Base-by-base conservation (phyloP, 371 early-diverging fungal species). In the Hamiltosporidium tvaerminnensis region DNA sequence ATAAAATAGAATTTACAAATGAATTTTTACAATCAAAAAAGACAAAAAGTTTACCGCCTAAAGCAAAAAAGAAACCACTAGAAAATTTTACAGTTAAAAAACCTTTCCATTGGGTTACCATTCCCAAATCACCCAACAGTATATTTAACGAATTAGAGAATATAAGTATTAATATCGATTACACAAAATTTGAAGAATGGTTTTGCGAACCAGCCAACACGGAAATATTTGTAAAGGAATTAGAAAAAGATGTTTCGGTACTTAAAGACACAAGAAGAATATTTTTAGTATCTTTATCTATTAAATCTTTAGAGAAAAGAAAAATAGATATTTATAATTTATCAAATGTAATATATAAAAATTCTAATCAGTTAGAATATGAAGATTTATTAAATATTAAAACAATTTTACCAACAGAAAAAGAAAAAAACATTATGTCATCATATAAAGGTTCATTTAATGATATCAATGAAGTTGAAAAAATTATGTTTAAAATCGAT, bases 271-370 rank as follows among this genome's bases (percentile, higher is more conserved):
- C 38, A 7, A 56, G 53, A 14, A 63, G 65, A 49, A 23, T 71
- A 35, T 71, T 71, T 65, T 34, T 71, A 12, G 64, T 58, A 16
- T 67, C 66, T 37, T 33, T 71, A 5, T 38, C 63, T 12, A 12
- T 71, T 30, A 66, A 56, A 44, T 53, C 67, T 41, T 50, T 71
- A 41, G 69, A 67, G 30, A 52, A 56, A 30, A 66, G 59, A 41
- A 37, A 55, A 44, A 55, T 71, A 23, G 57, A 50, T 10, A 48
- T 58, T n/a, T 35, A 71, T 10, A 60, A 66, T 44, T 41, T 64
- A 35, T 53, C 48, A 37, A 16, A 36, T 2, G 47, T 69, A 3
- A 34, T 69, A n/a, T n/a, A n/a, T n/a, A n/a, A n/a, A n/a, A n/a
- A n/a, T n/a, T n/a, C n/a, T n/a, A n/a, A n/a, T 49, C 48, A 61